phyloP scores from a whole-genome alignment of 768 basidiomycete genomes.

The Tephrocybe sp. region DNA sequence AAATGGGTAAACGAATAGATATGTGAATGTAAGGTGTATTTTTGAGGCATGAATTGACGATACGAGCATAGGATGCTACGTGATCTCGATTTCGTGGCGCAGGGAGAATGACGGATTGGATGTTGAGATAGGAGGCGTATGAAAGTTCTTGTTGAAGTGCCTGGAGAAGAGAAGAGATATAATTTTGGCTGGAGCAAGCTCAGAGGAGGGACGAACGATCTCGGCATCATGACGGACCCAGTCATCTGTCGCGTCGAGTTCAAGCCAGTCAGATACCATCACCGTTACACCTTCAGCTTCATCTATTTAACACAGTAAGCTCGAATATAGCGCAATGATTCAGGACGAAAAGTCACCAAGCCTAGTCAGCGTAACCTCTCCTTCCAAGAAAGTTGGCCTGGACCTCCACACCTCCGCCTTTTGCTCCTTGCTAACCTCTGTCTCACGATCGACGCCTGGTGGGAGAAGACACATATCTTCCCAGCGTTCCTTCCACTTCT shows the following conservation, averaged over 20 bases:
- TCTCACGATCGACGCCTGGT: constrained; percentile 37
- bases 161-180: constrained; percentile 34
- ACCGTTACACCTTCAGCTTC: constrained; percentile 71
- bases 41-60: constrained; percentile 75
- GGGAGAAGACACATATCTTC: constrained; percentile 79
- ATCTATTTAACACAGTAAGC: constrained; percentile 50
- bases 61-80: constrained; percentile 91
- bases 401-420: constrained; percentile 86
- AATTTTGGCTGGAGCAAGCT: background rate
- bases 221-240: constrained; percentile 96
- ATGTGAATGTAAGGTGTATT: constrained; percentile 71
- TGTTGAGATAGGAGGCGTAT: constrained; percentile 89
- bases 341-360: no score
- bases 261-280: constrained; percentile 91
- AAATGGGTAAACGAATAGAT: constrained; percentile 81
- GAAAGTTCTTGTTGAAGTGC: constrained; percentile 91
- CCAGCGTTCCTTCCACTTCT: constrained; percentile 87
- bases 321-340: no score
- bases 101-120: constrained; percentile 83
- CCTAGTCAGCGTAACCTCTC: constrained; percentile 87
- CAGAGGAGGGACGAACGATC: constrained; percentile 57
- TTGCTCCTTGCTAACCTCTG: constrained; percentile 45
- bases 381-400: constrained; percentile 70
- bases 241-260: constrained; percentile 88
- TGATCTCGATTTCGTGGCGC: constrained; percentile 80